Base-by-base conservation (phyloP, 2,329 filamentous ascomycete genomes). In the Ophiostoma tasmaniense region DNA sequence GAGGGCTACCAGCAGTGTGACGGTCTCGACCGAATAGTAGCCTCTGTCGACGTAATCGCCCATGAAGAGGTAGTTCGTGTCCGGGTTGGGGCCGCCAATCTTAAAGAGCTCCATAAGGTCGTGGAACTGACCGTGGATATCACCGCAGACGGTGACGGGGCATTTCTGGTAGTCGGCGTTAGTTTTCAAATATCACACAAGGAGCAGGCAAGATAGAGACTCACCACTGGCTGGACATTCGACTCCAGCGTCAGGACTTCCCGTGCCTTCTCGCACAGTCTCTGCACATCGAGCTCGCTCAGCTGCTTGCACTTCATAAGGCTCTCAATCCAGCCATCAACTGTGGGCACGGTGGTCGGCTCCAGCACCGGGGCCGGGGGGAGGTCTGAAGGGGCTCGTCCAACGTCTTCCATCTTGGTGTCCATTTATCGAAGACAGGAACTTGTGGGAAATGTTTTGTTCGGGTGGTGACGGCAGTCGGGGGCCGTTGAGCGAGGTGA, bases 31-130 rank as follows among this genome's bases (percentile, higher is more conserved):
- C 35, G 93, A 97, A 83, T 98, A 99, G 84, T 97, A 99, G 73
- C 95, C 95, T 83, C 95, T 89, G 80, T 99, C 95, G 76, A 99
- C 95, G 78, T 98, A 99, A 81, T 99, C 95, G 95, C 92, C 93
- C 93, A 99, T 98, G 83, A 98, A 98, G 74, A 98, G 89, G 81
- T 98, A 98, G 84, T 98, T 98, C 77, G 95, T 98, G 80, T 99
- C 95, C 74, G 95, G 95, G 78, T 97, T 97, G 71, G 93, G 93
- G 68, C 95, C 95, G 75, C 95, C 95, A 79, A 99, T 98, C 83
- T 96, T 96, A 87, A 99, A 99, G 68, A 99, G 88, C 82, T 99
- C 95, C 93, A 99, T 98, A 80, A 99, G 82, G 78, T 99, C 95
- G 80, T 98, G 94, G 80, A 98, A 98, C 81, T 99, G 95, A 74